Evolutionary conservation across 129 eudicot genomes (phyloP).

Genomic region (Deinandra increscens): DNA sequence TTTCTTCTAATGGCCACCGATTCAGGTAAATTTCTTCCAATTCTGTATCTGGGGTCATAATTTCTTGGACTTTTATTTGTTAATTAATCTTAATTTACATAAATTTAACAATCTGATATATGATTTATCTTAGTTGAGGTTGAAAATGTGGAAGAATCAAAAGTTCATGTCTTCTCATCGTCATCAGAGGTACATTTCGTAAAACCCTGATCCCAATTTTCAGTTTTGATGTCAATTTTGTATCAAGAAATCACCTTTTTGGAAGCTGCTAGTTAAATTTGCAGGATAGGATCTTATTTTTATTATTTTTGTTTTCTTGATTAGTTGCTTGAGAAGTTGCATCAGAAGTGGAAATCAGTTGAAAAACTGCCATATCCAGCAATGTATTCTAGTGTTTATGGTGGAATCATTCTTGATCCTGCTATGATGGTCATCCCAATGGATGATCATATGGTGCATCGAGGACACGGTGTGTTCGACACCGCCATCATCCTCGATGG

Average conservation of each 20-base stretch:
- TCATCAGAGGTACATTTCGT: constrained; percentile 46
- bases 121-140: constrained; percentile 28
- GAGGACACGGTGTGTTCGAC: constrained; percentile 93
- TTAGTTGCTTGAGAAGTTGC: constrained; percentile 76
- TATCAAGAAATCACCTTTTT: neutral
- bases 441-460: constrained; percentile 95
- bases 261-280: neutral
- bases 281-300: neutral
- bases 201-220: too few species aligned
- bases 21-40: constrained; percentile 29
- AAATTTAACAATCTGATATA: neutral
- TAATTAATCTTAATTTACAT: neutral
- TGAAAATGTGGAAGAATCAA: constrained; percentile 45
- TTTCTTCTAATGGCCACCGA: constrained; percentile 18
- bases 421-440: constrained; percentile 94
- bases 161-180: constrained; percentile 64
- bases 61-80: neutral
- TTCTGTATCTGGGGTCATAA: neutral
- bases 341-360: constrained; percentile 60
- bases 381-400: constrained; percentile 90
- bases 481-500: constrained; percentile 76
- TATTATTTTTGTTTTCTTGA: neutral
- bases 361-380: constrained; percentile 76
- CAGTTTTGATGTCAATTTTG: neutral
- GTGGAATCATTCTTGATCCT: constrained; percentile 90